Evolutionary conservation across 352 stramenopile species (phyloP), one percentile per base, ranked within the genome.

Genomic region (Phytopythium oedochilum): DNA sequence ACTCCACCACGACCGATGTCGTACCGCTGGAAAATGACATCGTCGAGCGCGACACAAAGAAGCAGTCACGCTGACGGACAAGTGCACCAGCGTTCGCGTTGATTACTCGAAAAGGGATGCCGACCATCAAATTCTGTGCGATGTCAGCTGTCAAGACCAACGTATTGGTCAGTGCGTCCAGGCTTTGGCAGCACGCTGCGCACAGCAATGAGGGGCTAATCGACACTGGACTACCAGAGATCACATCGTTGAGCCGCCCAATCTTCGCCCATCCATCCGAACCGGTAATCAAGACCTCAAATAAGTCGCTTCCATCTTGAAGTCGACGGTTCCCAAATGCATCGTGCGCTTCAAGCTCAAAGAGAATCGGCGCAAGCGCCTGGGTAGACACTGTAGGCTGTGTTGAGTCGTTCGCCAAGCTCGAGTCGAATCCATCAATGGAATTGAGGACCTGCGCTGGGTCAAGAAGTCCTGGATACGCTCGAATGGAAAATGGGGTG

Each of bases 231-330:
- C 58, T 42, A 10, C 55, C 59, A 0, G 59, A 35, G 3, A 78
- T 60, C 7, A 88, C 64, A 29, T 97, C 89, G 48, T 97, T 97
- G 10, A 90, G 75, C 17, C 92, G 86, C 5, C 93, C 94, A 35
- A 83, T 78, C 29, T 65, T 54, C 0, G 94, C 92, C 94, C 93
- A 98, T 11, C 87, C 92, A 15, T 63, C 71, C 11, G 65, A 66
- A 4, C 92, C 95, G 26, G 84, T 58, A 9, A 98, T 72, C 12
- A 73, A 83, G 1, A 98, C 84, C 12, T 95, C 72, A 45, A 97
- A 96, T 0, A 18, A 9, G 40, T 94, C 78, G 26, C 65, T 82
- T 9, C 91, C 94, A 50, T 87, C 80, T 31, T 97, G 92, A 48
- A 89, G 88, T 11, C 81, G 89, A n/a, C 70, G 66, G 51, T 98